These are phyloP conservation scores for Gracilaria gracilis DNA, from an alignment of 23 red algal species.

Conservation along the genomic window DNA sequence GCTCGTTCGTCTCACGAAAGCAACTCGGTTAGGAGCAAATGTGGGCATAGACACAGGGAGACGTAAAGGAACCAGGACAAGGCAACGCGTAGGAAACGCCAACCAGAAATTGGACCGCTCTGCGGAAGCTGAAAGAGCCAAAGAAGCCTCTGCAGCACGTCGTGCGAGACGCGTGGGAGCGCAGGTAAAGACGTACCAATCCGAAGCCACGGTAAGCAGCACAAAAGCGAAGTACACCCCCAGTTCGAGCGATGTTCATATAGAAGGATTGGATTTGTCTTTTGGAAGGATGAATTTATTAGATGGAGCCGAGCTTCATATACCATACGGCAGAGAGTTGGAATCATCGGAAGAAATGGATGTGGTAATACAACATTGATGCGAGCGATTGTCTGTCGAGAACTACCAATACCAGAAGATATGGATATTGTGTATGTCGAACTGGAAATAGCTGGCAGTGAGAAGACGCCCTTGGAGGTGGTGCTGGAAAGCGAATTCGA, in stretches of 20 bases:
- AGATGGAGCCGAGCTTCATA: slow-evolving; percentile 69
- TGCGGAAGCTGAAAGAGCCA: slow-evolving; percentile 78
- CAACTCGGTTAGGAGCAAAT: slow-evolving; percentile 68
- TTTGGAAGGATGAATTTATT: slow-evolving; percentile 83
- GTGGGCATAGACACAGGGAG: slow-evolving; percentile 45
- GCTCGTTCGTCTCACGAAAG: slow-evolving; percentile 53
- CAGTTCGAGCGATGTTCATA: slow-evolving; percentile 74
- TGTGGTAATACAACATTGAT: slow-evolving; percentile 94
- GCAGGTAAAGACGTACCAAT: slow-evolving; percentile 62
- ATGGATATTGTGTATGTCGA: slow-evolving; percentile 90
- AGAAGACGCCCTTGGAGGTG: slow-evolving; percentile 76
- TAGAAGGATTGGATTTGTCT: slow-evolving; percentile 82
- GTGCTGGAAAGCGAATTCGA: slow-evolving; percentile 87
- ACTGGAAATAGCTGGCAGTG: slow-evolving; percentile 90
- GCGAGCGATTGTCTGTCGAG: slow-evolving; percentile 83
- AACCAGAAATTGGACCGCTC: slow-evolving; percentile 88
- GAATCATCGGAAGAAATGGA: slow-evolving; percentile 92
- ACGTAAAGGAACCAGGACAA: background rate
- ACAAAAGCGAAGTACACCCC: slow-evolving; percentile 66
- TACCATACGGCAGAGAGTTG: slow-evolving; percentile 88
- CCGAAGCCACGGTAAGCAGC: slow-evolving; percentile 65
- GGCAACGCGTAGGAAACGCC: slow-evolving; percentile 59
- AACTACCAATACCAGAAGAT: slow-evolving; percentile 86
- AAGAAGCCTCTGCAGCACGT: slow-evolving; percentile 62
- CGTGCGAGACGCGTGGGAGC: slow-evolving; percentile 72